Evolutionary conservation across 345 rosid genomes (phyloP), one percentile per base, ranked within the genome.

Genomic region (Crucihimalaya himalaica): DNA sequence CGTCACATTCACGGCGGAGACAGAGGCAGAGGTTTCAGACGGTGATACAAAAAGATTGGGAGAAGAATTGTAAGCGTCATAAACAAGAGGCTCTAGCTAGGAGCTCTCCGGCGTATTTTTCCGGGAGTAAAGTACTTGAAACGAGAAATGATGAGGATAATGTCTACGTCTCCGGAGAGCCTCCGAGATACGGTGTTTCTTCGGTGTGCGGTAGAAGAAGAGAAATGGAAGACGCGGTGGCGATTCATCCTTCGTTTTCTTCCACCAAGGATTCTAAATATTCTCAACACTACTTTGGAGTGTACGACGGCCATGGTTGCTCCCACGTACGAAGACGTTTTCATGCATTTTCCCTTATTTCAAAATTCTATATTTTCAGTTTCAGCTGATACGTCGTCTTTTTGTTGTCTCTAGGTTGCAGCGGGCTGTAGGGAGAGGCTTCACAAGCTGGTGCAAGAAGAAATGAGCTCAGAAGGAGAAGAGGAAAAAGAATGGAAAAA

Each of bases 211-310:
- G 97, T 37, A 79, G 92, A 74, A 81, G 96, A 66, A 80, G 92
- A 76, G 94, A 86, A 23, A 92, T 89, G 96, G 97, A 92, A 68
- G 98, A 92, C 60, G 81, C 92, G 8, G 89, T 92, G 8, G 81
- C 94, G 12, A 45, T 84, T 65, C 83, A 76, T 23, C 89, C 89
- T 2, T 88, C 56, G 23, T 84, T 92, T 63, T 67, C 66, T 66
- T 68, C 52, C 39, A 59, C 1, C 0, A 68, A 42, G 4, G 40
- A 32, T 10, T 58, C 50, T 4, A 21, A 45, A n/a, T n/a, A 7
- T 16, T 0, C 70, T 13, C 14, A 53, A 15, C 96, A 88, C 70
- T 89, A 82, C 32, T 92, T 83, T 11, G 98, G 89, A 20, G 87
- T 89, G 27, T 87, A 83, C 72, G 96, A 87, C 25, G 93, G 91